Percentiles rank a stretch among this genome's conserved stretches.
These are phyloP conservation scores for Hygrocybe punicea DNA, from an alignment of 768 basidiomycete species.

Conservation along the genomic window DNA sequence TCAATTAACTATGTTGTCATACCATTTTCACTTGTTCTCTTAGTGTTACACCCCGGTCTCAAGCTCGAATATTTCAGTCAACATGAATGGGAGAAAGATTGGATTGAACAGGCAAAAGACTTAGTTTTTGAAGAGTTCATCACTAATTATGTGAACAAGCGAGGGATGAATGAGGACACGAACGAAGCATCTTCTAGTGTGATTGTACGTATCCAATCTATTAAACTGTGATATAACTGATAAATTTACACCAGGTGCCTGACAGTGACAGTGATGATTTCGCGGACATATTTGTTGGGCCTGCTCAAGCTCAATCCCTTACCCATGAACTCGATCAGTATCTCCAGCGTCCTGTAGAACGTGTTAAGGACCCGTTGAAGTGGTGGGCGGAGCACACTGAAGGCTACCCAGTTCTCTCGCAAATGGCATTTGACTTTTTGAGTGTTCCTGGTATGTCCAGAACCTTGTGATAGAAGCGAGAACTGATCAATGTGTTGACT, in stretches of 20 bases:
- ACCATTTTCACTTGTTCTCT: background rate
- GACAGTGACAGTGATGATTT: conserved; percentile 13
- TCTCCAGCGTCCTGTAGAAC: conserved; percentile 20
- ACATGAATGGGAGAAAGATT: conserved; percentile 27
- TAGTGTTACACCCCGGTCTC: conserved; percentile 28
- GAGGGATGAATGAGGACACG: too few relatives aligned
- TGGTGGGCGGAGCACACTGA: too few relatives aligned
- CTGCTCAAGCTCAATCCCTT: conserved; percentile 20
- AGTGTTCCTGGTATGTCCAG: conserved; percentile 26
- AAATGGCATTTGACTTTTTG: conserved; percentile 22
- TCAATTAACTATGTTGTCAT: background rate
- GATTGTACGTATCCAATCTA: too few relatives aligned
- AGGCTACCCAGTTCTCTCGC: too few relatives aligned
- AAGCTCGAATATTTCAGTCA: conserved; percentile 35
- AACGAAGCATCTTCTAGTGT: too few relatives aligned
- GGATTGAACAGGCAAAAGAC: conserved; percentile 19
- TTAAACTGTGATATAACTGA: background rate
- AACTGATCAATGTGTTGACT: background rate
- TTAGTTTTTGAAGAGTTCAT: too few relatives aligned
- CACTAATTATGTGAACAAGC: too few relatives aligned
- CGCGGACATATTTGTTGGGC: conserved; percentile 24
- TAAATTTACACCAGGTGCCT: conserved; percentile 22
- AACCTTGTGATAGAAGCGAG: conserved; percentile 7
- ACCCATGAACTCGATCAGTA: conserved; percentile 28
- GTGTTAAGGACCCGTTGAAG: too few relatives aligned